Evolutionary conservation across 164 flowering plant species (phyloP).

Genomic region (Tetrastigma voinierianum): DNA sequence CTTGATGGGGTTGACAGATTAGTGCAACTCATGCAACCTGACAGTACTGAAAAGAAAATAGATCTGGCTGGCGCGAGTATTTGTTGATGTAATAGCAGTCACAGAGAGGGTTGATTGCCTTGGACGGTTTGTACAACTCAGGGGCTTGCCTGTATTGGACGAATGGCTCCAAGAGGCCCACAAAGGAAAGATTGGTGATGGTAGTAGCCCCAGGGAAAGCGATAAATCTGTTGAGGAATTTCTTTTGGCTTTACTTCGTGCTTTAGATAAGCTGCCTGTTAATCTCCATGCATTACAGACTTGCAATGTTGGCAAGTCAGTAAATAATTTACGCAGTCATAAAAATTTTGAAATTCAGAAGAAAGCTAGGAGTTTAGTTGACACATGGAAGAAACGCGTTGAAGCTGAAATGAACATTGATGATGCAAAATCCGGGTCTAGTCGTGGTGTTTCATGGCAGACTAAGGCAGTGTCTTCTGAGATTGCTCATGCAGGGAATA

Average conservation of each 20-base stretch:
- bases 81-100: constrained; percentile 69
- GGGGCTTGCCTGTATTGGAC: constrained; percentile 76
- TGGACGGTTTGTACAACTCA: constrained; percentile 71
- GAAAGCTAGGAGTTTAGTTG: constrained; percentile 67
- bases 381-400: constrained; percentile 98
- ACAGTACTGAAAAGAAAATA: constrained; percentile 57
- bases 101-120: constrained; percentile 84
- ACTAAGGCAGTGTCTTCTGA: constrained; percentile 51
- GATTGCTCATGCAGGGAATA: constrained; percentile 54
- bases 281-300: constrained; percentile 76
- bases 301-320: constrained; percentile 89
- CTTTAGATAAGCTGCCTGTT: constrained; percentile 89
- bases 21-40: constrained; percentile 69
- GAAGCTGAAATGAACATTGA: constrained; percentile 79
- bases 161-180: constrained; percentile 90
- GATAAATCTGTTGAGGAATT: constrained; percentile 81
- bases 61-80: constrained; percentile 59
- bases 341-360: constrained; percentile 42
- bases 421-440: constrained; percentile 76
- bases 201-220: constrained; percentile 53
- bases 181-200: constrained; percentile 62
- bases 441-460: constrained; percentile 60
- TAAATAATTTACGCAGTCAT: constrained; percentile 57
- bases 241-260: constrained; percentile 77
- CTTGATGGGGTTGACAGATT: constrained; percentile 75